phyloP scores from a whole-genome alignment of 108 stramenopile species.

The Nannochloropsis gaditana region DNA sequence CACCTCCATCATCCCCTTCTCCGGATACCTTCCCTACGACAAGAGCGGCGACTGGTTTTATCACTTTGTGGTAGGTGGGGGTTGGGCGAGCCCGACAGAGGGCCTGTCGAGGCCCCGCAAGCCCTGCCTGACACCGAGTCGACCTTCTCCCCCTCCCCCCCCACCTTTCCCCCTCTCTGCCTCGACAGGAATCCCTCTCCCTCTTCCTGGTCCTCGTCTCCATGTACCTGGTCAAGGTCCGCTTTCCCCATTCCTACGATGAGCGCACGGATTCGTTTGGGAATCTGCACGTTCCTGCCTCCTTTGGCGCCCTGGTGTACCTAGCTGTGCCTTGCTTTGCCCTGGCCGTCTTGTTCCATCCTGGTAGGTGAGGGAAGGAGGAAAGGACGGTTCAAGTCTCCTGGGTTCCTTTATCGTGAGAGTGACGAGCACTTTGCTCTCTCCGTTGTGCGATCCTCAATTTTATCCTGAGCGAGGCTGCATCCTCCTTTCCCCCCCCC shows the following conservation, averaged over 20 bases:
- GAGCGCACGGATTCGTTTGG: conserved; percentile 81
- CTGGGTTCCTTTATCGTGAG: not conserved
- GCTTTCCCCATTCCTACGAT: conserved; percentile 79
- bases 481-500: not conserved
- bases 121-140: too few relatives aligned
- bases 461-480: not conserved
- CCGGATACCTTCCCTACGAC: conserved; percentile 98
- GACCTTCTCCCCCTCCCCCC: not conserved
- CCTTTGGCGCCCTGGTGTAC: conserved; percentile 65
- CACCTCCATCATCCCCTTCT: conserved; percentile 88
- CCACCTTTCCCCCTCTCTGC: not conserved
- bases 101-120: not conserved
- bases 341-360: conserved; percentile 58
- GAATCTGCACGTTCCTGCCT: conserved; percentile 56
- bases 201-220: conserved; percentile 68
- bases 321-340: conserved; percentile 78
- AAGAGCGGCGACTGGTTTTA: conserved; percentile 90
- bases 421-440: not conserved
- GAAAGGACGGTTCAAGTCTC: not conserved
- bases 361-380: not conserved
- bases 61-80: not conserved
- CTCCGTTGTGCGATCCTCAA: not conserved
- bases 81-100: not conserved
- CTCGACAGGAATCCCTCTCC: conserved; percentile 64
- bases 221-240: conserved; percentile 68